Percentiles rank a stretch among this genome's conserved stretches.
These are phyloP conservation scores for Waltiozyma sp. DNA, from an alignment of 1,139 yeast species.

Conservation along the genomic window DNA sequence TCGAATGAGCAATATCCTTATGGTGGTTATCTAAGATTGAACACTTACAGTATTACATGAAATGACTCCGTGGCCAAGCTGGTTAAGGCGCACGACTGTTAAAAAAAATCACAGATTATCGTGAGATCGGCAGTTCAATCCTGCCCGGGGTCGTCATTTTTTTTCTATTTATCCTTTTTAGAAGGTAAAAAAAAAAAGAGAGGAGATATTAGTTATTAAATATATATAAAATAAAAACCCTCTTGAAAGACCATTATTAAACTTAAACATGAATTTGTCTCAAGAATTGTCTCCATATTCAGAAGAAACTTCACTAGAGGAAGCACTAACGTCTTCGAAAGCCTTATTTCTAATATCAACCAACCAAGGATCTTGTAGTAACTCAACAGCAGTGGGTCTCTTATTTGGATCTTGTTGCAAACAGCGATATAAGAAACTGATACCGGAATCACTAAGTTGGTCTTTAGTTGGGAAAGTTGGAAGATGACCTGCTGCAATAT, in stretches of 20 bases:
- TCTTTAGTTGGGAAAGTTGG: conserved; percentile 78
- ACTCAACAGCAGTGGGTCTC: conserved; percentile 76
- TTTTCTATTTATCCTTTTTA: neutral
- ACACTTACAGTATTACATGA: neutral
- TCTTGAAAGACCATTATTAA: too few species aligned
- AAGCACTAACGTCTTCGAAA: conserved; percentile 33
- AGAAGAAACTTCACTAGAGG: conserved; percentile 17
- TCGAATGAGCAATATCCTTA: too few species aligned
- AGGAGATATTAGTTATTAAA: neutral
- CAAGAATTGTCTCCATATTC: conserved; percentile 9
- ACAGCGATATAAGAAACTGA: conserved; percentile 60
- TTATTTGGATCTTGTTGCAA: conserved; percentile 73
- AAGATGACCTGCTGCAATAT: conserved; percentile 89
- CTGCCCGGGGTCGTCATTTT: conserved; percentile 26
- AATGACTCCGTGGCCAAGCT: conserved; percentile 45
- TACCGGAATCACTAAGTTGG: conserved; percentile 69
- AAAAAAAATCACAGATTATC: conserved; percentile 21
- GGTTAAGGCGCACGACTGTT: conserved; percentile 54
- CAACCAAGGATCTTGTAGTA: conserved; percentile 87
- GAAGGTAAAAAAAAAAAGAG: too few species aligned
- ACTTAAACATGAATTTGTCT: too few species aligned
- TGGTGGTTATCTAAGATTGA: too few species aligned
- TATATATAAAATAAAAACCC: too few species aligned
- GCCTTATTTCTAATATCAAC: conserved; percentile 62
- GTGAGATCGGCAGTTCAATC: conserved; percentile 50